Percentiles rank a stretch among this genome's conserved stretches.
phyloP scores from a whole-genome alignment of 164 flowering plant species.

The Vitis rupestris region DNA sequence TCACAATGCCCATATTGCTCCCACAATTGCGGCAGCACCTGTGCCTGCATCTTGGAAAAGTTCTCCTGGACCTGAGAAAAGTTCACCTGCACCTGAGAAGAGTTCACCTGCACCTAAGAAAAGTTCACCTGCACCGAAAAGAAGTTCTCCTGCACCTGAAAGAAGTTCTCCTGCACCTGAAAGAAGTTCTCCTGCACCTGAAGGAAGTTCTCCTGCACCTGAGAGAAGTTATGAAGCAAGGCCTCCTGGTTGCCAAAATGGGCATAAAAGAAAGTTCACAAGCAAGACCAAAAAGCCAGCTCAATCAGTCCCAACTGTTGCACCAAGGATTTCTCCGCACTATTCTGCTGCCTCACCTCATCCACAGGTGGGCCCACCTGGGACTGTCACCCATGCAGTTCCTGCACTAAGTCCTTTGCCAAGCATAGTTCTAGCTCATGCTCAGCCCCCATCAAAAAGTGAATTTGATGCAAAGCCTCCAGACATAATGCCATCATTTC shows the following conservation, averaged over 20 bases:
- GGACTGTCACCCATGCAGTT: slow-evolving; percentile 22
- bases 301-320: slow-evolving; percentile 27
- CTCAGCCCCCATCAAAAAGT: slow-evolving; percentile 49
- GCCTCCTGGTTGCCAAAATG: slow-evolving; percentile 48
- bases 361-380: slow-evolving; percentile 30
- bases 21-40: slow-evolving; percentile 25
- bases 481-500: slow-evolving; percentile 22
- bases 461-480: slow-evolving; percentile 29
- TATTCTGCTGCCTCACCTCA: slow-evolving; percentile 32
- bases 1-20: slow-evolving; percentile 21
- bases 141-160: slow-evolving; percentile 9
- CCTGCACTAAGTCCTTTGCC: slow-evolving; percentile 57
- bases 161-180: slow-evolving; percentile 22
- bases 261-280: slow-evolving; percentile 15
- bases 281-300: slow-evolving; percentile 27
- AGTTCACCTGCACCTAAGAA: slow-evolving; percentile 18
- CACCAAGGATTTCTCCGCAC: slow-evolving; percentile 42
- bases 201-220: slow-evolving; percentile 25
- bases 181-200: slow-evolving; percentile 19
- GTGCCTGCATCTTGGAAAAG: slow-evolving; percentile 17
- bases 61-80: slow-evolving; percentile 10
- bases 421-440: slow-evolving; percentile 48
- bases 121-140: slow-evolving; percentile 18
- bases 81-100: slow-evolving; percentile 24
- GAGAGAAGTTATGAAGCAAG: slow-evolving; percentile 21